Percentiles rank a stretch among this genome's conserved stretches.
phyloP scores from a whole-genome alignment of 306 rosid species.

The Coriaria nepalensis region DNA sequence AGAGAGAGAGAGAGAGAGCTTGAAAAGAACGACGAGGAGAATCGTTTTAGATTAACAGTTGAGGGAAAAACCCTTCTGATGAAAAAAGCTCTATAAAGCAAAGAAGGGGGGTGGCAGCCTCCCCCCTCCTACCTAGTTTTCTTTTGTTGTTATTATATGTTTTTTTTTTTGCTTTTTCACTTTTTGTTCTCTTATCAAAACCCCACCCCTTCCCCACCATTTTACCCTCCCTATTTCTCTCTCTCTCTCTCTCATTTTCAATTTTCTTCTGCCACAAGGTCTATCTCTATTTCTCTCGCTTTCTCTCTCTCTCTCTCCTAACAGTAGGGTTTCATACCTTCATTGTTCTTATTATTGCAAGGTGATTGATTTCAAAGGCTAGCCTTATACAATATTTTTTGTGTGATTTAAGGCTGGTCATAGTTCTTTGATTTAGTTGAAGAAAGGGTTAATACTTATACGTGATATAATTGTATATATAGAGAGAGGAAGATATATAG shows the following conservation, averaged over 20 bases:
- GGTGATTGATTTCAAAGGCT: too few species aligned
- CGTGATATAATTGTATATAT: conserved; percentile 1
- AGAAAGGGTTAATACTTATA: background rate
- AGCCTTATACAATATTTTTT: too few species aligned
- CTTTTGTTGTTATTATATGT: conserved; percentile 3
- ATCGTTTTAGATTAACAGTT: conserved; percentile 20
- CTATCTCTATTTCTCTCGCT: too few species aligned
- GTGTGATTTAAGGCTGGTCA: background rate
- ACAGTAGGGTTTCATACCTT: background rate
- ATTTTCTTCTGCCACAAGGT: too few species aligned
- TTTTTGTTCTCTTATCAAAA: conserved; percentile 68
- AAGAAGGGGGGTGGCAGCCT: conserved; percentile 18
- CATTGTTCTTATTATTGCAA: too few species aligned
- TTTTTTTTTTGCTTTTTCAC: conserved; percentile 24
- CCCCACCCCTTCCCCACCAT: conserved; percentile 54
- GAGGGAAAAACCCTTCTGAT: conserved; percentile 27
- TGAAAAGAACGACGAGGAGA: conserved; percentile 39
- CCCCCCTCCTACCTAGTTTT: conserved; percentile 11
- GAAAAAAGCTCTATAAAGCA: conserved; percentile 23
- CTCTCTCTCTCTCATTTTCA: conserved; percentile 10
- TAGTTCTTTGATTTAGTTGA: background rate
- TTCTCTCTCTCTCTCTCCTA: conserved; percentile 3
- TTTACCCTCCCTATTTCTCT: conserved; percentile 21
- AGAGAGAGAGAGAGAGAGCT: conserved; percentile 13
- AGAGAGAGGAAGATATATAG: conserved; percentile 27